These are phyloP conservation scores for Oryza longistaminata DNA, from an alignment of 176 grass and related monocot genomes.

Conservation along the genomic window DNA sequence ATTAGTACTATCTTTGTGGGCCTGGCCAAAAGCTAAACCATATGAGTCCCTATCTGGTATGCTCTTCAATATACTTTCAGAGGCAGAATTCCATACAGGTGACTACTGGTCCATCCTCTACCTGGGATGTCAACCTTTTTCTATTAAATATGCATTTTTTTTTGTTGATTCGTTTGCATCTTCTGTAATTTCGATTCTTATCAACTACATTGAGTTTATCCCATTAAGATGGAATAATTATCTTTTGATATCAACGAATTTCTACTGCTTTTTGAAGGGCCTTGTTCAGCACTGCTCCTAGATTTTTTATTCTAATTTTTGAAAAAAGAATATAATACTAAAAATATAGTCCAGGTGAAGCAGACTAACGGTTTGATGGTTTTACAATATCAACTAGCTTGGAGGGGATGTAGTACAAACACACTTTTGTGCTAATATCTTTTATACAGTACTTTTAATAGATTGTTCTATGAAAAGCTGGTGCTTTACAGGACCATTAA, in stretches of 20 bases:
- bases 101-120: constrained; percentile 39
- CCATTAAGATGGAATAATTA: background rate
- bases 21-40: constrained; percentile 32
- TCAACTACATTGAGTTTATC: constrained; percentile 7
- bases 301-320: background rate
- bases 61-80: constrained; percentile 37
- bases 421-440: background rate
- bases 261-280: background rate
- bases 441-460: constrained; percentile 19
- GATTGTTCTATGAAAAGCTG: constrained; percentile 26
- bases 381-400: background rate
- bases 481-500: constrained; percentile 32
- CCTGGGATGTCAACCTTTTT: constrained; percentile 33
- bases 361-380: background rate
- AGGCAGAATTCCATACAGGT: constrained; percentile 33
- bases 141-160: background rate
- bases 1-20: constrained; percentile 5
- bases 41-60: constrained; percentile 39
- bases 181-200: constrained; percentile 1
- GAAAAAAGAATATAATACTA: background rate
- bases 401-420: background rate
- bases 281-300: background rate
- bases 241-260: background rate
- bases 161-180: background rate
- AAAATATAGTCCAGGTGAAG: background rate